These are phyloP conservation scores for Antitrichia curtipendula DNA, from an alignment of 225 moss, liverwort and hornwort species.

Conservation along the genomic window DNA sequence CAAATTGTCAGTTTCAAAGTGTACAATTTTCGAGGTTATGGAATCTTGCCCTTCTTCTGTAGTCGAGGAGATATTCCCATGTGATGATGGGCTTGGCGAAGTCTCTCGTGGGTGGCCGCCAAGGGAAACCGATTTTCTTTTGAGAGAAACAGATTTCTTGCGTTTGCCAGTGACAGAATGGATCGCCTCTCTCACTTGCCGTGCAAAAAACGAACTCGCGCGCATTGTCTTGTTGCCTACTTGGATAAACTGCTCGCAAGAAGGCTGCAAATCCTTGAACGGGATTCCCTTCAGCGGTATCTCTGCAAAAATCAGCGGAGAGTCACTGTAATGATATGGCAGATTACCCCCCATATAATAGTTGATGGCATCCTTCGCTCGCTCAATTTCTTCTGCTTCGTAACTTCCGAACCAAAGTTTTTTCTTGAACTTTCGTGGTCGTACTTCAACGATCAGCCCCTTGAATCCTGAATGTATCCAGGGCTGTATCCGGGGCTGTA, in stretches of 20 bases:
- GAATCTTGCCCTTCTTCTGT: neutral
- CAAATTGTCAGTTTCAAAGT: too few relatives aligned
- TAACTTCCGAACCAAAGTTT: conserved; percentile 14
- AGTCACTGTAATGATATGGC: neutral
- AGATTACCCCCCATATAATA: neutral
- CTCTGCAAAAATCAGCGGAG: neutral
- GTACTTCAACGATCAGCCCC: neutral
- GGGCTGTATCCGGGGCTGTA: too few relatives aligned
- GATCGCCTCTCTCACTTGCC: neutral
- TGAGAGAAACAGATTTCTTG: neutral
- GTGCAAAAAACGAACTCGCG: neutral
- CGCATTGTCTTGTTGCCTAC: neutral
- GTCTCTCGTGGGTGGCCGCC: neutral
- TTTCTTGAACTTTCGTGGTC: conserved; percentile 6
- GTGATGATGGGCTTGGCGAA: neutral
- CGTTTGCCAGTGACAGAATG: neutral
- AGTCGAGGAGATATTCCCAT: neutral
- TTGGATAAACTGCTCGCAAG: neutral
- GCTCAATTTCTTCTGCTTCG: neutral
- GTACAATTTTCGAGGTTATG: too few relatives aligned
- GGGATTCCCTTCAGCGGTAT: neutral
- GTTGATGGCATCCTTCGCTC: conserved; percentile 4
- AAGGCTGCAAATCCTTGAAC: neutral
- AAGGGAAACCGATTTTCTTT: too few relatives aligned
- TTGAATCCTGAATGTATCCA: neutral